Evolutionary conservation across 768 basidiomycete species (phyloP).

Genomic region (Tricholomella constricta): DNA sequence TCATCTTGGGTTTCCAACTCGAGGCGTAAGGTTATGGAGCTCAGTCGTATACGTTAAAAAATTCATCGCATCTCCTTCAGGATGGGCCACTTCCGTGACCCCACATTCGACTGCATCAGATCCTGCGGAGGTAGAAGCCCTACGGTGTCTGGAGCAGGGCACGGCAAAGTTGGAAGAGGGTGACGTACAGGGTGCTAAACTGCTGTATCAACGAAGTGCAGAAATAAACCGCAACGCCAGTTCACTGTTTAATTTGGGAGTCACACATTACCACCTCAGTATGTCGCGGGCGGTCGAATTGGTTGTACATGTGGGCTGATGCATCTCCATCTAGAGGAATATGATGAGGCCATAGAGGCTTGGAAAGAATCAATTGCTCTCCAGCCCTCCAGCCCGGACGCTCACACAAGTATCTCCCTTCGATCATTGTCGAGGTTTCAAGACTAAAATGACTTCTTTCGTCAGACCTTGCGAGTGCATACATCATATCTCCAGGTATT

Average conservation of each 20-base stretch:
- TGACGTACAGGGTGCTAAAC: conserved; percentile 77
- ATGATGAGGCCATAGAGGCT: conserved; percentile 78
- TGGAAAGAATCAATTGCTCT: conserved; percentile 86
- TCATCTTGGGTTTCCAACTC: conserved; percentile 18
- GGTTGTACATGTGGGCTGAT: conserved; percentile 16
- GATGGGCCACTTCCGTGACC: conserved; percentile 81
- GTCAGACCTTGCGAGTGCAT: conserved; percentile 85
- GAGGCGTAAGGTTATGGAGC: conserved; percentile 31
- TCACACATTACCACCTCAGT: conserved; percentile 90
- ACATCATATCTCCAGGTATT: conserved; percentile 69
- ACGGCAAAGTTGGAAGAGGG: conserved; percentile 86
- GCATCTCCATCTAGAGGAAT: conserved; percentile 63
- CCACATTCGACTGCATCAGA: conserved; percentile 81
- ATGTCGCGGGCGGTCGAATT: conserved; percentile 28
- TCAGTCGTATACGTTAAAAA: neutral
- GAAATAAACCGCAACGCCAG: conserved; percentile 81
- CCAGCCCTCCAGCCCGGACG: conserved; percentile 82
- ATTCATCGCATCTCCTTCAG: conserved; percentile 34
- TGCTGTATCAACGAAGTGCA: conserved; percentile 74
- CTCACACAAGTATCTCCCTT: conserved; percentile 74
- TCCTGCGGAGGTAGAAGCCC: conserved; percentile 79
- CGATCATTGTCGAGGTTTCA: conserved; percentile 12
- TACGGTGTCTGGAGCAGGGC: conserved; percentile 79
- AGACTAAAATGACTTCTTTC: conserved; percentile 18
- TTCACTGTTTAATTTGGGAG: conserved; percentile 85